Percentiles rank a stretch among this genome's conserved stretches.
phyloP scores from a whole-genome alignment of 768 basidiomycete species.

The Favolaschia claudopus region DNA sequence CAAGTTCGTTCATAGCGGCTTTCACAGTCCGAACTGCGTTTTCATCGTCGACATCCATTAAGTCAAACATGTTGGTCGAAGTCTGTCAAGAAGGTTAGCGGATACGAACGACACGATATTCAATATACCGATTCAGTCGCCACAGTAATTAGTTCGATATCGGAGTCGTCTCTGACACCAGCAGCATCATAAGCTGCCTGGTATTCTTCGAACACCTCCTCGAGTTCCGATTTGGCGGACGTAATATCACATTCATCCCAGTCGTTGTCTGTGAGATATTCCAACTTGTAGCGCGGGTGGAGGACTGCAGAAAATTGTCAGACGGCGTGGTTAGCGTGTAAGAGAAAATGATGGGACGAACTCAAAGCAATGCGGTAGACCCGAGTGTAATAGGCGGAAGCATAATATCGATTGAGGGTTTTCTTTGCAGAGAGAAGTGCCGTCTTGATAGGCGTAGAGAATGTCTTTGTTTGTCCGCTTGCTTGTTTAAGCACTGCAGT shows the following conservation, averaged over 20 bases:
- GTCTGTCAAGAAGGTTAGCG: background rate
- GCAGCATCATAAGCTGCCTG: background rate
- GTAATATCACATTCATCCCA: constrained; percentile 39
- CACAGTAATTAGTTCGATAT: too few species aligned
- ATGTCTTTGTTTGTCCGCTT: too few species aligned
- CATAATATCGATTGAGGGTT: too few species aligned
- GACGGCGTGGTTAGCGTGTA: background rate
- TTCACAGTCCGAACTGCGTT: background rate
- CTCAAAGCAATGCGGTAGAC: constrained; percentile 42
- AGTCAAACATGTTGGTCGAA: background rate
- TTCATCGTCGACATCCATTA: background rate
- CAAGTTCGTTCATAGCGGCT: constrained; percentile 27
- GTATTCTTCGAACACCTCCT: constrained; percentile 6
- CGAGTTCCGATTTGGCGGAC: constrained; percentile 26
- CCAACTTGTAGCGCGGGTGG: constrained; percentile 42
- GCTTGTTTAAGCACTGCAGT: too few species aligned
- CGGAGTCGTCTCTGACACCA: background rate
- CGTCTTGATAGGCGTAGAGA: too few species aligned
- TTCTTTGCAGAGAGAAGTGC: too few species aligned
- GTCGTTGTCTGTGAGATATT: constrained; percentile 36
- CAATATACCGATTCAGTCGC: background rate
- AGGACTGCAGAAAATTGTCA: constrained; percentile 36
- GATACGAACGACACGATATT: too few species aligned
- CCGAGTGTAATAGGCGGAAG: constrained; percentile 35
- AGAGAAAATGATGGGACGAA: constrained; percentile 28